Base-by-base conservation (phyloP, 73 alveolate species). In the Blepharisma japonicum region DNA sequence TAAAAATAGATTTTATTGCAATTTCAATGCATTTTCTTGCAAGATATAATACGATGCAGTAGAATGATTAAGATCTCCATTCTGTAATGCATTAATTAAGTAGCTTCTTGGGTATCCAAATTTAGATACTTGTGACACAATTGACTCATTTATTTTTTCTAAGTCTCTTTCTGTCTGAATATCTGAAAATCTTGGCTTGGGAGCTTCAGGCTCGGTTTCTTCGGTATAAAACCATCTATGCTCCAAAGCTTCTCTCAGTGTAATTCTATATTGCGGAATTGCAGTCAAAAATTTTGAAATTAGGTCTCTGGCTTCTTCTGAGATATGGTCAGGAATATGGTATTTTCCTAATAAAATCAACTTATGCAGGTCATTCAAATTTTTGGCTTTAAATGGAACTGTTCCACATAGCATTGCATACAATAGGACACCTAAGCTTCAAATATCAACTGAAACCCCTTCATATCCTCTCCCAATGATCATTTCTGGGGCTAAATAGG, bases 401-500 rank as follows among this genome's bases (percentile, higher is more conserved):
- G 95, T 94, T 25, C 99, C 99, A 66, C 89, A 91, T 23, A 94
- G 80, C 84, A 96, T 91, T 45, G 95, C 93, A 83, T 91, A 96
- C 45, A 94, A 71, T 21, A 96, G 90, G 18, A 96, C 96, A 21
- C 99, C 99, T 42, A 96, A 88, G 50, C 98, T 90, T 98, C 99
- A 96, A 0, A 96, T 56, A 82, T 96, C 99, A 38, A 96, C 97
- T 7, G 89, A 92, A 23, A 91, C 94, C 4, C 98, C 98, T 71
- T 90, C 97, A 80, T 96, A 96, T 39, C 99, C 99, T 68, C 95
- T 95, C 78, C 83, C 91, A 42, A 87, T 87, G 7, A 96, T 90
- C n/a, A 96, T 94, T 90, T 96, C 99, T 25, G 99, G 99, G 6
- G 99, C 99, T 6, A 96, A 90, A 86, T 95, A 96, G 21, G 99